A percentile compares a stretch with the other conserved stretches of the same genome.
Evolutionary conservation across 140 eudicot genomes (phyloP).

Genomic region (Stevia rebaudiana): DNA sequence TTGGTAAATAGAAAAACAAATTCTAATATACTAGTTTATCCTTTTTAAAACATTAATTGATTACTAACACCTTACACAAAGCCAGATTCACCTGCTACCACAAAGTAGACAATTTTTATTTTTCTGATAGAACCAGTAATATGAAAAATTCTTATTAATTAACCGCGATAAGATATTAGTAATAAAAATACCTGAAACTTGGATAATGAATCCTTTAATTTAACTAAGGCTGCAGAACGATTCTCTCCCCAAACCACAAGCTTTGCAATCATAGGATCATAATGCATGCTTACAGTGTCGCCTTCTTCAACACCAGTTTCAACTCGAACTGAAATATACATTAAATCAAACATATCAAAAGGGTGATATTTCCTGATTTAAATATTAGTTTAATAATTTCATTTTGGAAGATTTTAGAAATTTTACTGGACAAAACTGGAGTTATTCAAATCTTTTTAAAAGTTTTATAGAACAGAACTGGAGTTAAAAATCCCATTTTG

Average conservation of each 20-base stretch:
- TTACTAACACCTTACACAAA: constrained; percentile 17
- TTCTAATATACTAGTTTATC: background rate
- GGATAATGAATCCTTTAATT: constrained; percentile 76
- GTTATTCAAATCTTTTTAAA: background rate
- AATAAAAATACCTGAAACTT: constrained; percentile 68
- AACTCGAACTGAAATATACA: constrained; percentile 69
- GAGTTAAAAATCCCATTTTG: background rate
- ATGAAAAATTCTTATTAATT: background rate
- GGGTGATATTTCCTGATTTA: background rate
- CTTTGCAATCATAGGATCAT: constrained; percentile 99
- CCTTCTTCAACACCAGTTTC: constrained; percentile 99
- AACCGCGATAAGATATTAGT: constrained; percentile 6
- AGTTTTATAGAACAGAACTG: background rate
- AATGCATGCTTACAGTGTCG: constrained; percentile 95
- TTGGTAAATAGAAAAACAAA: background rate
- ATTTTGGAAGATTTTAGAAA: background rate
- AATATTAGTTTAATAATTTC: background rate
- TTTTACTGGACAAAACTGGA: background rate
- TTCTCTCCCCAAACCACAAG: constrained; percentile 96
- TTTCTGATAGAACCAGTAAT: background rate
- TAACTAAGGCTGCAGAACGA: constrained; percentile 76
- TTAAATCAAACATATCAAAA: background rate
- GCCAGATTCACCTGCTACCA: constrained; percentile 7
- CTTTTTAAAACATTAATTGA: background rate
- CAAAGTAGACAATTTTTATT: background rate